A percentile compares a stretch with the other conserved stretches of the same genome.
Evolutionary conservation across 768 basidiomycete species (phyloP).

Genomic region (Dentipellis fragilis): DNA sequence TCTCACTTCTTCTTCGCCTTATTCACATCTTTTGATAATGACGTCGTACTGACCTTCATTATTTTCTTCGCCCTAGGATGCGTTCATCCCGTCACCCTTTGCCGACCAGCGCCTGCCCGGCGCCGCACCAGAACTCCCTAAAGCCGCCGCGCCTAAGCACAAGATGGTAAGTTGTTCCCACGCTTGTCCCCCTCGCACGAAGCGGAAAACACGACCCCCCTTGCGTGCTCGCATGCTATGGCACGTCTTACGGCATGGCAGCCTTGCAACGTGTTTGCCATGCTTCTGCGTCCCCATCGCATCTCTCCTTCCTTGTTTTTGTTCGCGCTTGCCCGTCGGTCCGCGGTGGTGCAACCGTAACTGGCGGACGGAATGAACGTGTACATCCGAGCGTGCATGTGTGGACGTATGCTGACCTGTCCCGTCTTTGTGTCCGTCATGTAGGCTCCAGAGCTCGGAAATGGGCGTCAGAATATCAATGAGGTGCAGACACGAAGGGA

Average conservation of each 20-base stretch:
- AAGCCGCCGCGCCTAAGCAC: neutral
- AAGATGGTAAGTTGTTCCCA: neutral
- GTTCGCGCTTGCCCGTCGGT: no score
- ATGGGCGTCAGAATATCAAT: neutral
- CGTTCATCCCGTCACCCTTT: neutral
- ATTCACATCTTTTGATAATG: neutral
- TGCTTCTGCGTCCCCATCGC: neutral
- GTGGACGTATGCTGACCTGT: neutral
- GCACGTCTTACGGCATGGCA: no score
- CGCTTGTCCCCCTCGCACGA: neutral
- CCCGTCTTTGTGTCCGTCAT: neutral
- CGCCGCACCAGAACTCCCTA: neutral
- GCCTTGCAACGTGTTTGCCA: neutral
- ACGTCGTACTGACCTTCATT: neutral
- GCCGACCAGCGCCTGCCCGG: neutral
- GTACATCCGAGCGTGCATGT: no score
- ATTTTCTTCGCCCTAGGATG: neutral
- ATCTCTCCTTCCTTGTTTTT: no score
- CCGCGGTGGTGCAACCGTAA: no score
- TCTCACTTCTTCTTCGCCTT: neutral
- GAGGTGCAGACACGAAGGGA: no score
- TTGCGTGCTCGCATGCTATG: no score
- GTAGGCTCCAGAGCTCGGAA: neutral
- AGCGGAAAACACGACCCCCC: neutral
- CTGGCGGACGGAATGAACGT: no score